A percentile compares a stretch with the other conserved stretches of the same genome.
Evolutionary conservation across 2,329 filamentous ascomycete species (phyloP).

Genomic region (Fusarium veterinarium): DNA sequence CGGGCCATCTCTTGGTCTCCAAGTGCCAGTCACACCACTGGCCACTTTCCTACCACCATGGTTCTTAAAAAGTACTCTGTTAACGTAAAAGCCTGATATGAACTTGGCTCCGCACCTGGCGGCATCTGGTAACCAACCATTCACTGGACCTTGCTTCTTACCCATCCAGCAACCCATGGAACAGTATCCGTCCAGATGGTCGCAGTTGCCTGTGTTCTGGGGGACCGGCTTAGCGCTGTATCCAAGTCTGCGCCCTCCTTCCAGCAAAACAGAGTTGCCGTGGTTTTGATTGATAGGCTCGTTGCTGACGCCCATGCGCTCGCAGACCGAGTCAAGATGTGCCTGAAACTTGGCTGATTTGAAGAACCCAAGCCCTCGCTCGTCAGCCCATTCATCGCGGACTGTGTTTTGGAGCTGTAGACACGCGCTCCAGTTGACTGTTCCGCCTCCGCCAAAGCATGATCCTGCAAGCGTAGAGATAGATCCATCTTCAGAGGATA

Average conservation of each 20-base stretch:
- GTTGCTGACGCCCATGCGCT: background rate
- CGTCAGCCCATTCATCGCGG: conserved; percentile 1
- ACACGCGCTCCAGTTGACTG: conserved; percentile 1
- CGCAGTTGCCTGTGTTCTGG: background rate
- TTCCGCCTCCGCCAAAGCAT: conserved; percentile 4
- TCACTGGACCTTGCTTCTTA: background rate
- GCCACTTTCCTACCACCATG: background rate
- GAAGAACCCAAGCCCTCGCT: background rate
- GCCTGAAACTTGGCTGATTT: background rate
- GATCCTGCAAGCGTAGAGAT: background rate
- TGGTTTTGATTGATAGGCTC: background rate
- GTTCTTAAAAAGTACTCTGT: background rate
- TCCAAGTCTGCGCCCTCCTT: background rate
- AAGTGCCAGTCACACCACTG: background rate
- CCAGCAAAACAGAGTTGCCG: background rate
- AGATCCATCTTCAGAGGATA: background rate
- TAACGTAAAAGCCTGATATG: background rate
- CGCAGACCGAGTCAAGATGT: background rate
- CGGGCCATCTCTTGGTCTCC: background rate
- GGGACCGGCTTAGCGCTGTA: background rate
- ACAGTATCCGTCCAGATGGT: background rate
- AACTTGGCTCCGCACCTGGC: background rate
- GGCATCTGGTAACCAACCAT: conserved; percentile 1
- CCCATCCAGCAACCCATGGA: background rate
- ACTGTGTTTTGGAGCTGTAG: background rate